Evolutionary conservation across 2,329 filamentous ascomycete species (phyloP).

Genomic region (Stagonosporopsis chrysanthemi): DNA sequence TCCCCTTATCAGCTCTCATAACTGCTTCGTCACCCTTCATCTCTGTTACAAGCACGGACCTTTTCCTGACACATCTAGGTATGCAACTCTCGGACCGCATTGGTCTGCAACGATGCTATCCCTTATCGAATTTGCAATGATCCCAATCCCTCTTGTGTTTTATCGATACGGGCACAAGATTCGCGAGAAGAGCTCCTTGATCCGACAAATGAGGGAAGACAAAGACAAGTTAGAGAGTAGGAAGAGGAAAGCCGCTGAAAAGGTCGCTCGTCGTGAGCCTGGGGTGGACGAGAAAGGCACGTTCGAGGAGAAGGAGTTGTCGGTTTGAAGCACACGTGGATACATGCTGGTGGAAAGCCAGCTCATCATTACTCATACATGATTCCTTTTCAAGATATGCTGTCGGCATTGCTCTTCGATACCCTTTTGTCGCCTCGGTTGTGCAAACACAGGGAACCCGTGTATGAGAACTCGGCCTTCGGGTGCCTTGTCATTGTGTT

Average conservation of each 20-base stretch:
- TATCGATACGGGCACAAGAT: slow-evolving; percentile 69
- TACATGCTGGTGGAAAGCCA: neutral
- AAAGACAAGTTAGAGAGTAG: slow-evolving; percentile 52
- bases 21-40: neutral
- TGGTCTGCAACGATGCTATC: slow-evolving; percentile 82
- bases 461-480: no score
- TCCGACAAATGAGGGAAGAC: slow-evolving; percentile 56
- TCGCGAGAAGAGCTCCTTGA: slow-evolving; percentile 62
- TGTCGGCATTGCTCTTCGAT: neutral
- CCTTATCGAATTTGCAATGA: slow-evolving; percentile 73
- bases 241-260: slow-evolving; percentile 49
- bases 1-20: neutral
- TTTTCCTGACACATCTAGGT: slow-evolving; percentile 52
- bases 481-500: neutral
- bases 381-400: neutral
- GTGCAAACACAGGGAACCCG: no score
- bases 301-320: slow-evolving; percentile 12
- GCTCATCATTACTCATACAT: neutral
- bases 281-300: slow-evolving; percentile 21
- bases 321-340: neutral
- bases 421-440: no score
- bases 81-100: slow-evolving; percentile 71
- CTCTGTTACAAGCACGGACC: no score
- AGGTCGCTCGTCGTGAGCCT: slow-evolving; percentile 52
- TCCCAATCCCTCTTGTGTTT: slow-evolving; percentile 83